These are phyloP conservation scores for Termitomyces sp. DNA, from an alignment of 768 basidiomycete species.

Conservation along the genomic window DNA sequence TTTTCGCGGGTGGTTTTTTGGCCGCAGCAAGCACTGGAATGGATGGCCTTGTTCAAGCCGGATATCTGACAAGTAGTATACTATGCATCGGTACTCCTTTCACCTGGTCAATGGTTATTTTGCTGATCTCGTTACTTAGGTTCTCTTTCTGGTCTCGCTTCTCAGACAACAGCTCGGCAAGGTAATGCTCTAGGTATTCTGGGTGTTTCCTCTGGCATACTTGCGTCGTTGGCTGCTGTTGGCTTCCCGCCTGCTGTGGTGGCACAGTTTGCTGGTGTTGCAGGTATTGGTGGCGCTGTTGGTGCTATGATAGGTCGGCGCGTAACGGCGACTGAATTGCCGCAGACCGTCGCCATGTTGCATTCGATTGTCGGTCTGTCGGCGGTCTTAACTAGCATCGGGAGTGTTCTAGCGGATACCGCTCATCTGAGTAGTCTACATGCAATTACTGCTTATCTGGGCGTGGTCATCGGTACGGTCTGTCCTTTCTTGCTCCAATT, in stretches of 20 bases:
- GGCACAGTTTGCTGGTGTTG: slow-evolving; percentile 72
- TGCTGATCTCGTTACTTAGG: slow-evolving; percentile 29
- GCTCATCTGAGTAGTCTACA: slow-evolving; percentile 69
- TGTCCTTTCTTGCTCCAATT: neutral
- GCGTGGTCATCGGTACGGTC: slow-evolving; percentile 69
- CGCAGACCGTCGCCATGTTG: slow-evolving; percentile 72
- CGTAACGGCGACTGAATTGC: slow-evolving; percentile 83
- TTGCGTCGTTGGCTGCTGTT: slow-evolving; percentile 76
- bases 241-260: slow-evolving; percentile 75
- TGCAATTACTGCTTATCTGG: slow-evolving; percentile 79
- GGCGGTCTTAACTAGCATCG: slow-evolving; percentile 83
- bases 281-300: slow-evolving; percentile 64
- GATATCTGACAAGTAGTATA: slow-evolving; percentile 80
- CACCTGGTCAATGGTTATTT: neutral
- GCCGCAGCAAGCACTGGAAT: slow-evolving; percentile 80
- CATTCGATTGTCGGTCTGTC: slow-evolving; percentile 90
- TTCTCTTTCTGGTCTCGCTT: slow-evolving; percentile 73
- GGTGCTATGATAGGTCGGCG: slow-evolving; percentile 75
- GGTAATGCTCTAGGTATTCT: slow-evolving; percentile 88
- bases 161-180: slow-evolving; percentile 77
- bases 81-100: slow-evolving; percentile 64
- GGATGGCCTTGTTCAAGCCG: slow-evolving; percentile 83
- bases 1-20: slow-evolving; percentile 81
- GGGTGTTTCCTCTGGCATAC: slow-evolving; percentile 76
- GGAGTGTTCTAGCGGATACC: slow-evolving; percentile 67